Percentiles rank a stretch among this genome's conserved stretches.
phyloP scores from a whole-genome alignment of 805 yeast genomes.

The Lachancea nothofagi region DNA sequence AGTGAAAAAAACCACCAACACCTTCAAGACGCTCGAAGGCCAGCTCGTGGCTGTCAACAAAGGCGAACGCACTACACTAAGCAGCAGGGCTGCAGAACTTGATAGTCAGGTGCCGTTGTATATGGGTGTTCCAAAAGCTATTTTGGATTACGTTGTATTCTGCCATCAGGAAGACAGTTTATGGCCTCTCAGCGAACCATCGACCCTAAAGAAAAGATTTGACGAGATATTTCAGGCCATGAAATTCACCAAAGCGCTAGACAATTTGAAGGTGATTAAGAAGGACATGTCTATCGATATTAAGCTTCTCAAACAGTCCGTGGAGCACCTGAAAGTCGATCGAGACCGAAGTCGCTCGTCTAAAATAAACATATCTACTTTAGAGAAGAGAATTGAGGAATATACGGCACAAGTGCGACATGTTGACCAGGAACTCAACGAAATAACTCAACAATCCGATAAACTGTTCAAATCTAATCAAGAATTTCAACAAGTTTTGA shows the following conservation, averaged over 20 bases:
- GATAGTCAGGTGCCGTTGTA: slow-evolving; percentile 75
- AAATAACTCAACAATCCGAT: slow-evolving; percentile 54
- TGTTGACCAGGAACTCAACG: slow-evolving; percentile 46
- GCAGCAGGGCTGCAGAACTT: slow-evolving; percentile 78
- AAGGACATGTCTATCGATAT: slow-evolving; percentile 76
- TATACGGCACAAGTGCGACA: slow-evolving; percentile 45
- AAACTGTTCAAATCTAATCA: slow-evolving; percentile 69
- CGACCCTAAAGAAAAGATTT: slow-evolving; percentile 80
- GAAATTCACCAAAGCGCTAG: slow-evolving; percentile 86
- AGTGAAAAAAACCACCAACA: slow-evolving; percentile 53
- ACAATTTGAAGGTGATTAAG: slow-evolving; percentile 63
- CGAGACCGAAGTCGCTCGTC: slow-evolving; percentile 64
- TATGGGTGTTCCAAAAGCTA: slow-evolving; percentile 83
- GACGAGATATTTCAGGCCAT: slow-evolving; percentile 96
- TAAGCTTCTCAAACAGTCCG: slow-evolving; percentile 70
- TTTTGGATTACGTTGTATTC: slow-evolving; percentile 86
- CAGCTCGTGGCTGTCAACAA: slow-evolving; percentile 61
- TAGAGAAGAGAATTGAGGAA: slow-evolving; percentile 40
- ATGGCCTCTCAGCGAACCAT: slow-evolving; percentile 95
- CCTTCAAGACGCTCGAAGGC: slow-evolving; percentile 89
- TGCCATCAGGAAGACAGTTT: slow-evolving; percentile 96
- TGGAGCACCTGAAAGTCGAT: slow-evolving; percentile 69
- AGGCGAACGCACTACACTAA: slow-evolving; percentile 68
- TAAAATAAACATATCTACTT: slow-evolving; percentile 39
- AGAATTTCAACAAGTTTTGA: slow-evolving; percentile 67